Evolutionary conservation across 345 rosid species (phyloP).

Genomic region (Eucalyptus brandiana): DNA sequence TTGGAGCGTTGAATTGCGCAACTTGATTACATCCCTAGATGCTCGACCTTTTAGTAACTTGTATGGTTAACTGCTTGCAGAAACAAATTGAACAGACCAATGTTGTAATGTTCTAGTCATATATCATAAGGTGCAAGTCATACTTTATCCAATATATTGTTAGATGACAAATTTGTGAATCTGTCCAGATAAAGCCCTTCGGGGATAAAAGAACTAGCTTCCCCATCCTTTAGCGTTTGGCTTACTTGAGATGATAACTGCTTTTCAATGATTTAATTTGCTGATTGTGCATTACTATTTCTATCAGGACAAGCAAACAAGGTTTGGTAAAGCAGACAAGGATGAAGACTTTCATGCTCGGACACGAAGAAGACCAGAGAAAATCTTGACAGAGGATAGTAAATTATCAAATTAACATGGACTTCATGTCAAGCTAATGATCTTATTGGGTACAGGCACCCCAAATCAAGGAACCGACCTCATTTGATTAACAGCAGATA

Average conservation of each 20-base stretch:
- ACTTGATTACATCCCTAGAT: not conserved
- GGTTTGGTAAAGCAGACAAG: not conserved
- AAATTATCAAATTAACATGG: not conserved
- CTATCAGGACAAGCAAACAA: not conserved
- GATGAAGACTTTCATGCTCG: not conserved
- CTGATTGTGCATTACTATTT: too few species aligned
- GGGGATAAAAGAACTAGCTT: not conserved
- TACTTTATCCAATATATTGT: not conserved
- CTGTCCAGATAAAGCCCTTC: not conserved
- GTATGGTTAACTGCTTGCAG: not conserved
- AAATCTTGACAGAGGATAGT: not conserved
- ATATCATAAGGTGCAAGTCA: not conserved
- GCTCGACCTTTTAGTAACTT: not conserved
- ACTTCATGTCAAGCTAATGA: not conserved
- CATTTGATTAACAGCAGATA: not conserved
- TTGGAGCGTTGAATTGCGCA: rapidly evolving
- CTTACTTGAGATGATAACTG: not conserved
- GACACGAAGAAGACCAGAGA: not conserved
- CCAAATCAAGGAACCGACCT: not conserved
- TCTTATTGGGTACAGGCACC: not conserved
- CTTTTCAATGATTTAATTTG: not conserved
- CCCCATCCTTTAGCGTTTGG: not conserved
- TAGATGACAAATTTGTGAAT: too few species aligned
- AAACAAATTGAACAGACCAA: not conserved
- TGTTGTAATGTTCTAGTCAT: not conserved